Evolutionary conservation across 2,329 filamentous ascomycete species (phyloP).

Genomic region (Pezicula rhizophila): DNA sequence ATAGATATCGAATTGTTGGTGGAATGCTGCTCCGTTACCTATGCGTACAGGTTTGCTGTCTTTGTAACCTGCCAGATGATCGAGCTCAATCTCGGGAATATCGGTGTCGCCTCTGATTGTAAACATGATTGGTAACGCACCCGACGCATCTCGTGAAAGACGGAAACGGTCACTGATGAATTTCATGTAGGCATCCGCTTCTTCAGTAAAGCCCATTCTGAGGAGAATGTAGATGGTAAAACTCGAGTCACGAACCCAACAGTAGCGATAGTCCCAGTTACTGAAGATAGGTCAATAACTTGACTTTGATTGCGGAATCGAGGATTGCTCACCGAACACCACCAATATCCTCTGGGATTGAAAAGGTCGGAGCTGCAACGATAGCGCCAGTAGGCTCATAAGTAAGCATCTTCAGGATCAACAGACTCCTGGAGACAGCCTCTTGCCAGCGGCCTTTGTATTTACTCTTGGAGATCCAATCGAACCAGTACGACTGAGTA

Average conservation of each 20-base stretch:
- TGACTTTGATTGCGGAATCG: not conserved
- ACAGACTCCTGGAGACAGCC: slow-evolving; percentile 61
- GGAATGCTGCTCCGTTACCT: slow-evolving; percentile 70
- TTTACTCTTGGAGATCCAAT: slow-evolving; percentile 64
- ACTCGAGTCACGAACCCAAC: slow-evolving; percentile 71
- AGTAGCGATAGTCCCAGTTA: slow-evolving; percentile 71
- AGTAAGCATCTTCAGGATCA: slow-evolving; percentile 71
- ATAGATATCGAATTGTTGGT: slow-evolving; percentile 75
- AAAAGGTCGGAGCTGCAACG: slow-evolving; percentile 70
- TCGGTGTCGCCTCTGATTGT: slow-evolving; percentile 70
- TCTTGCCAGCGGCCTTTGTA: slow-evolving; percentile 68
- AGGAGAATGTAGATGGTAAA: slow-evolving; percentile 76
- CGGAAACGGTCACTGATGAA: slow-evolving; percentile 70
- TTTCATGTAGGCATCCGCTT: slow-evolving; percentile 72
- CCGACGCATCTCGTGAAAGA: slow-evolving; percentile 51
- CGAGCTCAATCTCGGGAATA: slow-evolving; percentile 63
- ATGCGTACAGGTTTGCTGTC: slow-evolving; percentile 68
- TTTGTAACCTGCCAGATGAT: slow-evolving; percentile 66
- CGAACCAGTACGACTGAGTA: slow-evolving; percentile 66
- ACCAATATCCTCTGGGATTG: slow-evolving; percentile 68
- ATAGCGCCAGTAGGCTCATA: slow-evolving; percentile 76
- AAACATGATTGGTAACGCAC: slow-evolving; percentile 74
- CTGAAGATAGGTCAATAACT: slow-evolving; percentile 2
- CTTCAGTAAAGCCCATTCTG: slow-evolving; percentile 67
- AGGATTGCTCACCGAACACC: slow-evolving; percentile 40